Conservation (phyloP, 1,139 yeast species). For the Scheffersomyces segobiensis region DNA sequence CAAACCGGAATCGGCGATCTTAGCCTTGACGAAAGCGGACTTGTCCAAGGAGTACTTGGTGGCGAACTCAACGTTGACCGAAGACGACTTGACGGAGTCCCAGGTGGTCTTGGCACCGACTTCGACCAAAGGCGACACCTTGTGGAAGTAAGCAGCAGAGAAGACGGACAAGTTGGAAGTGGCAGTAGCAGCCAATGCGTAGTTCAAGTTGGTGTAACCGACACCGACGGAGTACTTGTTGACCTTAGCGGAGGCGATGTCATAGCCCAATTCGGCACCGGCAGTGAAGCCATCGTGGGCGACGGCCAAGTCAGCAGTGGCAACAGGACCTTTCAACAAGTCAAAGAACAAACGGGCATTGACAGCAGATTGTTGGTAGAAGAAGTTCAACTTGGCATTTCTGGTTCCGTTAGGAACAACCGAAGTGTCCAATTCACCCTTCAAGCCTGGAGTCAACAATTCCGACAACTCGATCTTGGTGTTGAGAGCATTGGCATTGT, state of each 20-base stretch:
- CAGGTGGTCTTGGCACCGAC: conserved; percentile 98
- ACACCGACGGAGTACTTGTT: conserved; percentile 93
- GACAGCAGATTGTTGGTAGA: conserved; percentile 90
- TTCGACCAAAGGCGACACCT: conserved; percentile 85
- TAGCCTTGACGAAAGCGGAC: conserved; percentile 90
- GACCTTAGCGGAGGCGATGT: conserved; percentile 87
- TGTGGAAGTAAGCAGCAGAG: conserved; percentile 98
- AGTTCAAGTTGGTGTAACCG: conserved; percentile 88
- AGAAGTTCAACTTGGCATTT: conserved; percentile 88
- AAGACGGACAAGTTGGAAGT: conserved; percentile 87
- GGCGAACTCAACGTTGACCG: conserved; percentile 85
- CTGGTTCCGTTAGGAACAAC: conserved; percentile 86
- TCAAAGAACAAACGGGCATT: conserved; percentile 95
- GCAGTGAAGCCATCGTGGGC: conserved; percentile 97
- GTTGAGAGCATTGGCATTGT: conserved; percentile 87
- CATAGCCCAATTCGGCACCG: conserved; percentile 97
- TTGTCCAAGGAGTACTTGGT: conserved; percentile 90
- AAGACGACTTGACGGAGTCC: conserved; percentile 77
- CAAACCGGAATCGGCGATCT: conserved; percentile 95
- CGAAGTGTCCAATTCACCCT: conserved; percentile 87
- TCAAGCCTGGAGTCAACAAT: conserved; percentile 92
- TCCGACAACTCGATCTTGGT: conserved; percentile 93
- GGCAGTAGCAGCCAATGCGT: conserved; percentile 87
- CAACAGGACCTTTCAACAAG: conserved; percentile 91
- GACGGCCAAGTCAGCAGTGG: conserved; percentile 91